Base-by-base conservation (phyloP, 768 basidiomycete genomes). In the Mycena galericulata region DNA sequence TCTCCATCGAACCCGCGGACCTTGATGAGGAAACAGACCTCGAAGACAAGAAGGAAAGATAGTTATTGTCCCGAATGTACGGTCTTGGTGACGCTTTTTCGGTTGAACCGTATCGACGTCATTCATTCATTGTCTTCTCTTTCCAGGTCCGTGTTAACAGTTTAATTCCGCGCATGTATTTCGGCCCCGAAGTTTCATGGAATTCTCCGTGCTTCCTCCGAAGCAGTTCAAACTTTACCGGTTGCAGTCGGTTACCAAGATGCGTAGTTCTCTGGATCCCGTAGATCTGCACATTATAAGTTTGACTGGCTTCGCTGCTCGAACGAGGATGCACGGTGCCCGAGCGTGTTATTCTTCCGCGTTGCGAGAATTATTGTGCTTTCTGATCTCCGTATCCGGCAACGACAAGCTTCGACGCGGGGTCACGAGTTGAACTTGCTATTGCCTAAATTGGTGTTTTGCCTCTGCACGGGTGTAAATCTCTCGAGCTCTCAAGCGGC, bases 121-220 rank as follows among this genome's bases (percentile, higher is more conserved):
- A n/a, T n/a, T n/a, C 43, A 29, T 50, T 36, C 22, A 26, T 55
- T 67, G 30, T 55, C 53, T 49, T 65, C 65, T 27, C 49, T 57
- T 45, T 41, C 17, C 38, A 59, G 57, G 47, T 38, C 38, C 26
- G n/a, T 36, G 49, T 45, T 59, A 60, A 58, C 11, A 45, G 34
- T 60, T 43, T 22, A 36, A 46, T 29, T 46, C 57, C 8, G 24
- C 54, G 46, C 60, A 36, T 50, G 55, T 68, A 63, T 58, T 46
- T 65, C 68, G 68, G 68, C 55, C 18, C 62, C 68, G 68, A 65
- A 46, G 50, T n/a, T 54, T 29, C 30, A 26, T 43, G 40, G 47
- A 34, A 59, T 68, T 68, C 41, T 47, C 67, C 67, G 67, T 53
- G 45, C 41, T 68, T 68, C 38, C 32, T 59, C 67, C 67, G 67